Percentiles rank a stretch among this genome's conserved stretches.
phyloP scores from a whole-genome alignment of 73 alveolate genomes.

The Paramecium biaurelia region DNA sequence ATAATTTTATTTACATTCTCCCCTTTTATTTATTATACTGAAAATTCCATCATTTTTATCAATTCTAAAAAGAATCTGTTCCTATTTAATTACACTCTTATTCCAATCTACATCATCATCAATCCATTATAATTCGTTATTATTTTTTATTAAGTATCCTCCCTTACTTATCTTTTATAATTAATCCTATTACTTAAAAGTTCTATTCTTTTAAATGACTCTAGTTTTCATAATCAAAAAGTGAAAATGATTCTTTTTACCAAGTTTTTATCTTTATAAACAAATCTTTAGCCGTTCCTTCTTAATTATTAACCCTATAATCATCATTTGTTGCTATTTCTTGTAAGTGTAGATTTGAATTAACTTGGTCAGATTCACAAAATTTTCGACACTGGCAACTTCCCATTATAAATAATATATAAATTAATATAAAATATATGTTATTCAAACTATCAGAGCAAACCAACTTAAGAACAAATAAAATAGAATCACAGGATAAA shows the following conservation, averaged over 20 bases:
- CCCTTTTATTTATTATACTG: constrained; percentile 2
- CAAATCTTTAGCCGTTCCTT: not conserved
- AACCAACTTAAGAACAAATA: constrained; percentile 95
- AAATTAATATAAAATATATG: not conserved
- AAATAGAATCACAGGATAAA: constrained; percentile 92
- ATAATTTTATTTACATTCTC: not conserved
- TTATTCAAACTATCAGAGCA: constrained; percentile 53
- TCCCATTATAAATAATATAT: constrained; percentile 11
- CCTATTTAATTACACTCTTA: constrained; percentile 28
- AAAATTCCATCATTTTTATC: not conserved
- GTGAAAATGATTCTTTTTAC: constrained; percentile 39
- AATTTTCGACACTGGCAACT: constrained; percentile 25
- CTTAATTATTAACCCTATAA: constrained; percentile 5
- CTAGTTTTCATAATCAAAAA: constrained; percentile 31
- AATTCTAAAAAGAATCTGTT: not conserved
- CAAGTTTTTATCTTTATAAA: constrained; percentile 14
- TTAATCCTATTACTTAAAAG: not conserved
- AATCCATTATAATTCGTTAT: constrained; percentile 28
- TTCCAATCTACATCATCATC: constrained; percentile 42
- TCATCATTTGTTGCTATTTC: constrained; percentile 39
- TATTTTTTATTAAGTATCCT: constrained; percentile 32
- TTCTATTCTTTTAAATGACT: constrained; percentile 18
- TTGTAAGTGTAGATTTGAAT: not conserved
- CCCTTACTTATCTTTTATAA: constrained; percentile 17
- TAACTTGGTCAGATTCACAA: not conserved